Base-by-base conservation (phyloP, 2,329 filamentous ascomycete genomes). In the Pseudopyricularia cyperi region DNA sequence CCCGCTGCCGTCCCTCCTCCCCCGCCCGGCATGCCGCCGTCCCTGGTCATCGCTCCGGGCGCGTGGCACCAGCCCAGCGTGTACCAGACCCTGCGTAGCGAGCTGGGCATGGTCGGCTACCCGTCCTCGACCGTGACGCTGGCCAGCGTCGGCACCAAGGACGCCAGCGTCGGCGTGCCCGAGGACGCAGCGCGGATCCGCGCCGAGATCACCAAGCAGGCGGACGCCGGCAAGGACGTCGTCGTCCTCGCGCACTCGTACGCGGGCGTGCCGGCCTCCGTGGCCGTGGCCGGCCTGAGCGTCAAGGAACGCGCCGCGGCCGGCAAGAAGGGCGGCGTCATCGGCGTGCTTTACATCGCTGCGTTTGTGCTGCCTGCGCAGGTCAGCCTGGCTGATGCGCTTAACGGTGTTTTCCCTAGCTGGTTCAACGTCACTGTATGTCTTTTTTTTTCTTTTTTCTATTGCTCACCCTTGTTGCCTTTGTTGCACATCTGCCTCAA, bases 21-120 rank as follows among this genome's bases (percentile, higher is more conserved):
- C 4, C 4, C 19, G 7, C 39, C 22, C 14, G 11, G 11, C 9
- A 26, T 14, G 39, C 19, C 19, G 4, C 30, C 30, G 1, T 11
- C 60, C 22, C 59, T 71, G 17, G 59, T 72, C 15, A 63, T 71
- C 48, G 63, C 63, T 11, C 66, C 67, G 0, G 70, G 69, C 14
- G 68, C 67, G 14, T 71, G 68, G 66, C 59, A 69, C 50, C 56
- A 55, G 1, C 61, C 67, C 3, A 52, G 53, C 26, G 57, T 60
- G 52, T 71, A 63, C 50, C 55, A 63, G 30, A 52, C 55, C 2
- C 56, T 67, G 2, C 61, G 61, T 11, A 53, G 60, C 14, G 58
- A 56, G 8, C 65, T 71, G 6, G 51, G 61, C 8, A 51, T 44
- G 3, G 57, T 60, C n/a, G 68, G 64, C 3, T 69, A 65, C 54